Evolutionary conservation across 2,329 filamentous ascomycete species (phyloP), one percentile per base, ranked within the genome.

Genomic region (Phyllachora maydis): DNA sequence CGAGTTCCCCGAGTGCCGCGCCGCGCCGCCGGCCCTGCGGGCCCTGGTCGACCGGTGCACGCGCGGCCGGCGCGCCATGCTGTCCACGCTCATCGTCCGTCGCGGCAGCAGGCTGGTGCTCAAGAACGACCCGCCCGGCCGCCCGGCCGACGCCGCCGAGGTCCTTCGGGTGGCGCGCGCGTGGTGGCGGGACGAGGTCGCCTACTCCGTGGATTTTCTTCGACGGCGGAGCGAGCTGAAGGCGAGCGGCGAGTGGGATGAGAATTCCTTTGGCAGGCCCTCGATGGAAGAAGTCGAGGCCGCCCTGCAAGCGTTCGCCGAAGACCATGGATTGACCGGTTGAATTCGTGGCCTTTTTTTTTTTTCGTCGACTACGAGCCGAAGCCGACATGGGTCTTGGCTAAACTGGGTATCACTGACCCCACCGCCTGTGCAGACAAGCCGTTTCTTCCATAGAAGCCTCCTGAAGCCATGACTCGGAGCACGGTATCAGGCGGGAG

Each of bases 1-100:
- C 8, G 59, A 65, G 37, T 70, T 69, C 26, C 65, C 65, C 0
- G 42, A 46, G 6, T 68, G 58, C 36, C 35, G 35, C 9, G 42
- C 40, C 15, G 64, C 61, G 5, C 62, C 60, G 2, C 35, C 32
- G 10, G 41, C 39, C 15, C 42, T 67, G 24, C 46, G 52, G 15
- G 33, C 34, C 5, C 47, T 66, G 21, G 59, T 67, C 25, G 50
- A 60, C 29, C 42, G 45, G 12, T 67, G 61, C 32, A 66, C 62
- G 1, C 39, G 45, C 10, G 61, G 60, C 11, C 47, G 54, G 24
- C 47, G 54, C 21, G 34, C 40, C 2, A 50, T 49, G 5, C 42
- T 66, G 24, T 54, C 52, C 32, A 49, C 38, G 19, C 31, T 48
- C 23, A 46, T 65, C 16, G 43, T 52, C 14, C 47, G 60, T 17